These are phyloP conservation scores for Aspergillus nanangensis DNA, from an alignment of 495 filamentous ascomycete genomes.

Conservation along the genomic window DNA sequence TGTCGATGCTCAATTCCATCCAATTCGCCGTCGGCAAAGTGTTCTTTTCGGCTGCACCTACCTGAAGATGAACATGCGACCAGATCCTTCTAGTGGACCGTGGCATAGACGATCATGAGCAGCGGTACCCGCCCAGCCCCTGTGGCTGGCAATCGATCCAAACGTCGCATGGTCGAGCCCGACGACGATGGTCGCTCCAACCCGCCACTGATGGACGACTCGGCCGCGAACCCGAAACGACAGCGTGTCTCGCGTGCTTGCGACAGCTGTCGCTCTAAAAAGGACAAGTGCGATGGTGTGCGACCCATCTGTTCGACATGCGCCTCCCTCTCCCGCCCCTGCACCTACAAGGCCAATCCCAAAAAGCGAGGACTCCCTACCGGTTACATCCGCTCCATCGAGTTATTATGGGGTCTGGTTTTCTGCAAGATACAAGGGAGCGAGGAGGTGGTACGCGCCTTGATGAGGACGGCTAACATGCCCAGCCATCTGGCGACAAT, in stretches of 20 bases:
- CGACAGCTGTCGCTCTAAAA: conserved; percentile 60
- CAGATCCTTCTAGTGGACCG: conserved; percentile 29
- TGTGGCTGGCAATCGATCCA: conserved; percentile 26
- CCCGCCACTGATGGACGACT: conserved; percentile 24
- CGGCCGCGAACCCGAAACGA: conserved; percentile 29
- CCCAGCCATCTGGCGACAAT: conserved; percentile 38
- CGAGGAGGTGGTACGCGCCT: conserved; percentile 39
- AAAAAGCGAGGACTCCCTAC: conserved; percentile 60
- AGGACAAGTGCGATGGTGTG: conserved; percentile 63
- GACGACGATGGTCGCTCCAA: conserved; percentile 28
- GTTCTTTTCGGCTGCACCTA: conserved; percentile 21
- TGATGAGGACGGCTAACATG: conserved; percentile 36
- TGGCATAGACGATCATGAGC: conserved; percentile 38
- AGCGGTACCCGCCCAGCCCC: conserved; percentile 37
- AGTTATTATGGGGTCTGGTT: conserved; percentile 37
- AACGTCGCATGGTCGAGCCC: conserved; percentile 29
- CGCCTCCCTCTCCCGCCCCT: conserved; percentile 51
- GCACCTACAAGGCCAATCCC: conserved; percentile 62
- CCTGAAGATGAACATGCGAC: conserved; percentile 32
- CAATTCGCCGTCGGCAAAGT: conserved; percentile 28
- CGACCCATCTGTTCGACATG: conserved; percentile 63
- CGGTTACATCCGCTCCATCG: conserved; percentile 39
- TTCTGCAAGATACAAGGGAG: conserved; percentile 40
- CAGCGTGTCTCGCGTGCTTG: conserved; percentile 60
- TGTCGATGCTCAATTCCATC: not conserved